These are phyloP conservation scores for Termitomyces sp. DNA, from an alignment of 768 basidiomycete genomes.

Conservation along the genomic window DNA sequence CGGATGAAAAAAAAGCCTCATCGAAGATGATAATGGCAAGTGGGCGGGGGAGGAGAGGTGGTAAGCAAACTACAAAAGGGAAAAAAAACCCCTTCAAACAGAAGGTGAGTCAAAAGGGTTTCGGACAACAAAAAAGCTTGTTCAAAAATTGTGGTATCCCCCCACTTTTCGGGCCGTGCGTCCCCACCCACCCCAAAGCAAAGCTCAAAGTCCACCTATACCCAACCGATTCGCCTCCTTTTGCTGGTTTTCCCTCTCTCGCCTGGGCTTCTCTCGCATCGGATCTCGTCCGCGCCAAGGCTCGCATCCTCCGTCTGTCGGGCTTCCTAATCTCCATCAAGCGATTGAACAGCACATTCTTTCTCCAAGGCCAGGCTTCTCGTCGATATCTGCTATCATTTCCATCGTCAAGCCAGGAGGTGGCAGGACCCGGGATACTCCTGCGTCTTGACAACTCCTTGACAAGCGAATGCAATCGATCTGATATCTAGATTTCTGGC, in stretches of 20 bases:
- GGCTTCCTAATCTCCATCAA: conserved; percentile 2
- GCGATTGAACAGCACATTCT: neutral
- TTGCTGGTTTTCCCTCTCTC: neutral
- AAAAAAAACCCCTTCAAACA: neutral
- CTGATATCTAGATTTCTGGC: neutral
- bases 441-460: neutral
- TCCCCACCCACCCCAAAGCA: neutral
- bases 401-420: conserved; percentile 3
- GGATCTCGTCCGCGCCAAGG: conserved; percentile 2
- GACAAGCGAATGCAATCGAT: neutral
- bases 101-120: neutral
- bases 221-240: neutral
- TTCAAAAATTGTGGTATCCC: neutral
- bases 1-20: too few species aligned
- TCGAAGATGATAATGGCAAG: too few species aligned
- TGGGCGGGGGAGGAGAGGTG: too few species aligned
- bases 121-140: conserved; percentile 5
- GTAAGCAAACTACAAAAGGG: too few species aligned
- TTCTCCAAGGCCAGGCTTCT: conserved; percentile 3
- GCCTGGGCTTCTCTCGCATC: neutral
- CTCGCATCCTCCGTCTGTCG: neutral
- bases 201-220: too few species aligned
- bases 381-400: conserved; percentile 3
- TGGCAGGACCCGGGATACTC: conserved; percentile 14
- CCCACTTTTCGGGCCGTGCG: conserved; percentile 1